phyloP scores from a whole-genome alignment of 2,329 filamentous ascomycete genomes.

The Penicillium olsonii region DNA sequence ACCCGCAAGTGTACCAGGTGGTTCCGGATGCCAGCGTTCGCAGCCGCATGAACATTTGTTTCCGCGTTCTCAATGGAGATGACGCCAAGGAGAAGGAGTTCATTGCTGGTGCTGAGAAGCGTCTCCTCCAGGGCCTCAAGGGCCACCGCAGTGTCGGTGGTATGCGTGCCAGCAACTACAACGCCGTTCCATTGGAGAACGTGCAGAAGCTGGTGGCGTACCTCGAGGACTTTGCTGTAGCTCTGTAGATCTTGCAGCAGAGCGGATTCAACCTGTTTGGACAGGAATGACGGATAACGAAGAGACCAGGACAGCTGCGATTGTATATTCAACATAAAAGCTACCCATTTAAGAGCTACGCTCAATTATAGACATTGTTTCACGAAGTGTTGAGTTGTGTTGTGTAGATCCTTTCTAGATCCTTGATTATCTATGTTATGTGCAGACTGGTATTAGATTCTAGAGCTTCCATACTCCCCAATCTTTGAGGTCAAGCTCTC shows the following conservation, averaged over 20 bases:
- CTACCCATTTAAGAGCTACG: neutral
- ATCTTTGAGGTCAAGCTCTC: constrained; percentile 57
- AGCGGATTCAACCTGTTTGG: constrained; percentile 19
- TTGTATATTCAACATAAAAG: constrained; percentile 25
- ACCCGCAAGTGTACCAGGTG: constrained; percentile 72
- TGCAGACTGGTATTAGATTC: constrained; percentile 19
- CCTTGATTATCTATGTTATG: constrained; percentile 11
- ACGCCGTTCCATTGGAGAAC: constrained; percentile 65
- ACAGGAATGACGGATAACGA: constrained; percentile 13
- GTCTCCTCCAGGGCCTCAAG: constrained; percentile 76
- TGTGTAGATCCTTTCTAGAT: constrained; percentile 8
- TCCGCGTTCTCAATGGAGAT: constrained; percentile 68
- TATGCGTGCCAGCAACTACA: constrained; percentile 86
- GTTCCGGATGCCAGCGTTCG: constrained; percentile 74
- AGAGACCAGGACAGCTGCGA: constrained; percentile 14
- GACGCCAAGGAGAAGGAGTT: constrained; percentile 78
- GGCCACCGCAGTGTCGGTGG: constrained; percentile 86
- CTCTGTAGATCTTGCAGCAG: constrained; percentile 16
- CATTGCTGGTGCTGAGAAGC: constrained; percentile 68
- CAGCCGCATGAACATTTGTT: constrained; percentile 95
- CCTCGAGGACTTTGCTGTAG: constrained; percentile 56
- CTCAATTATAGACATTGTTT: neutral
- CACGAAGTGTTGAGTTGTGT: neutral
- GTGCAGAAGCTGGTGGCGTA: constrained; percentile 46
- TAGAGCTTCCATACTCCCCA: constrained; percentile 63